Evolutionary conservation across 768 basidiomycete genomes (phyloP).

Genomic region (Hypsizygus marmoreus): DNA sequence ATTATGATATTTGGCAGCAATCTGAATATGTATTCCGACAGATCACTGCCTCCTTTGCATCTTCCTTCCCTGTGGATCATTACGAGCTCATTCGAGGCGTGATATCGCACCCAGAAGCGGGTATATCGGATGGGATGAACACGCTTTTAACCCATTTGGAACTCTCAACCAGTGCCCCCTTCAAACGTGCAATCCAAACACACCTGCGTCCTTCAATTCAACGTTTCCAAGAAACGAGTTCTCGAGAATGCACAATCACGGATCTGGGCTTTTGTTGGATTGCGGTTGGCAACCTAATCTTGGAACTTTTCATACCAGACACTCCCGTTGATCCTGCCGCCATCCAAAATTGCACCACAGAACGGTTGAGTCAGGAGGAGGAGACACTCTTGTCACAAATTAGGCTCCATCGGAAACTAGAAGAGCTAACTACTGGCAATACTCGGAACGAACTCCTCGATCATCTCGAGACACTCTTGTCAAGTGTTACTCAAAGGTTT

Average conservation of each 20-base stretch:
- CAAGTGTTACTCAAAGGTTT: slow-evolving; percentile 29
- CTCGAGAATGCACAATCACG: slow-evolving; percentile 13
- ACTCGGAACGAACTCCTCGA: slow-evolving; percentile 45
- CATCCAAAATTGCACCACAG: slow-evolving; percentile 47
- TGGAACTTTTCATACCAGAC: slow-evolving; percentile 80
- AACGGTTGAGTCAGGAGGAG: slow-evolving; percentile 46
- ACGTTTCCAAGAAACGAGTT: slow-evolving; percentile 9
- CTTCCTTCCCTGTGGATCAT: slow-evolving; percentile 35
- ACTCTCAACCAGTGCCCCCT: slow-evolving; percentile 30
- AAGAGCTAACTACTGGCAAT: slow-evolving; percentile 59
- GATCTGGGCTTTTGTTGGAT: slow-evolving; percentile 53
- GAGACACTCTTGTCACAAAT: slow-evolving; percentile 48
- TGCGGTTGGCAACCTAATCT: slow-evolving; percentile 55
- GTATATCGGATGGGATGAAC: slow-evolving; percentile 20
- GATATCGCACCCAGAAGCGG: slow-evolving; percentile 16
- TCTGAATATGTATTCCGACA: slow-evolving; percentile 20
- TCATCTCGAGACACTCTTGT: slow-evolving; percentile 42
- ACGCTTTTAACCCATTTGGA: slow-evolving; percentile 32
- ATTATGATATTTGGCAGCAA: neutral
- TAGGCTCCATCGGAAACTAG: slow-evolving; percentile 54
- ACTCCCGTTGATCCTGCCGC: slow-evolving; percentile 86
- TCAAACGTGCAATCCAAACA: slow-evolving; percentile 35
- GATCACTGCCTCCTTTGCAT: slow-evolving; percentile 47
- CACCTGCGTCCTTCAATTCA: slow-evolving; percentile 28
- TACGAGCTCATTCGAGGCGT: slow-evolving; percentile 16